Conservation (phyloP, 352 stramenopile genomes). For the Thalassiosira allenii region DNA sequence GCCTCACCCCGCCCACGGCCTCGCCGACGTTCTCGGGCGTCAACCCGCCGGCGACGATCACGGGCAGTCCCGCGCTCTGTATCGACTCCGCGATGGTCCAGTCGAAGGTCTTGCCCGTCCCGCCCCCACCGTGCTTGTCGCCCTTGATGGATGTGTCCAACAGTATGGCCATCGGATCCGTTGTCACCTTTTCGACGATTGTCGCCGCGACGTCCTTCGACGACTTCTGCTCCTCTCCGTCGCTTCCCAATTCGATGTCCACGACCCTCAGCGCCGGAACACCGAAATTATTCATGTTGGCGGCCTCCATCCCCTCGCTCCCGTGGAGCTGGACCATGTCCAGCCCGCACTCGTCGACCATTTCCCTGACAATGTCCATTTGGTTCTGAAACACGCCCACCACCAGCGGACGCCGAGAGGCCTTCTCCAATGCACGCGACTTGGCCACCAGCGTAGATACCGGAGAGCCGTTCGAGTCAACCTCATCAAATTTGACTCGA, state of each 20-base stretch:
- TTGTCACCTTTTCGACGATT: constrained; percentile 74
- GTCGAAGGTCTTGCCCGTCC: constrained; percentile 96
- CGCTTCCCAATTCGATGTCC: constrained; percentile 86
- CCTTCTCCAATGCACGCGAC: constrained; percentile 88
- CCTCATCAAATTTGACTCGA: constrained; percentile 15
- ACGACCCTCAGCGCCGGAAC: constrained; percentile 94
- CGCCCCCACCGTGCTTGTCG: constrained; percentile 85
- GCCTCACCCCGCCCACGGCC: constrained; percentile 87
- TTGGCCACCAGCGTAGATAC: constrained; percentile 66
- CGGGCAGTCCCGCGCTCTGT: constrained; percentile 90
- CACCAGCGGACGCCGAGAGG: constrained; percentile 76
- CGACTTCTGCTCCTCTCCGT: constrained; percentile 31
- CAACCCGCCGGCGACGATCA: constrained; percentile 96
- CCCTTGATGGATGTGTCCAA: constrained; percentile 97
- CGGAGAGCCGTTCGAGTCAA: constrained; percentile 20
- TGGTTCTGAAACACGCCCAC: constrained; percentile 96
- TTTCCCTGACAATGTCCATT: constrained; percentile 90
- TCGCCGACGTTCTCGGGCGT: constrained; percentile 93
- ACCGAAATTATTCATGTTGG: constrained; percentile 88
- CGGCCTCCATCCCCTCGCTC: constrained; percentile 89
- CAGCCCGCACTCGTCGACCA: constrained; percentile 90
- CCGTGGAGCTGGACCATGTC: constrained; percentile 98
- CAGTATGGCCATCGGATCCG: constrained; percentile 87
- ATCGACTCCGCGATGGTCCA: constrained; percentile 93
- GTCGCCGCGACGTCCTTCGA: constrained; percentile 63